Evolutionary conservation across 225 moss, liverwort and hornwort genomes (phyloP).

Genomic region (Bryum argenteum): DNA sequence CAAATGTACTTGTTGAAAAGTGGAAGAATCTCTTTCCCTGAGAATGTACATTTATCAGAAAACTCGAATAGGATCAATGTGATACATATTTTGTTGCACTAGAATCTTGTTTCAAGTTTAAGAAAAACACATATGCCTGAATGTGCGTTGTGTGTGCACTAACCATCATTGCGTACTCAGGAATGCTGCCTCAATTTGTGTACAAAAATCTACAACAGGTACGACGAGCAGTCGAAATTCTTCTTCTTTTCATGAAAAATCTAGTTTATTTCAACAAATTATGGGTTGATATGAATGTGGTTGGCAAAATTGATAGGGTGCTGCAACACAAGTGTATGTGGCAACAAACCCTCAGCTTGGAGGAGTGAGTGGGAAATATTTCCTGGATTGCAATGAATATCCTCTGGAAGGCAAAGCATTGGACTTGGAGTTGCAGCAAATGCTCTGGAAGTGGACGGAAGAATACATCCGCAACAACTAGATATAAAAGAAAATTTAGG

Average conservation of each 20-base stretch:
- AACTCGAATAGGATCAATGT: too few relatives aligned
- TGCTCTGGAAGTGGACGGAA: slow-evolving; percentile 36
- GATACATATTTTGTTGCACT: too few relatives aligned
- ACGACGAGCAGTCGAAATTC: not conserved
- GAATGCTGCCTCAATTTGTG: not conserved
- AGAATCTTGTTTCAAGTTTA: too few relatives aligned
- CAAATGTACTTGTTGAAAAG: too few relatives aligned
- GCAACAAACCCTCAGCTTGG: slow-evolving; percentile 45
- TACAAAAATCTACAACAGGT: slow-evolving; percentile 30
- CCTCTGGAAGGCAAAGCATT: slow-evolving; percentile 22
- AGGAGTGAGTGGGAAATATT: slow-evolving; percentile 61
- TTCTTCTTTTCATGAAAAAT: not conserved
- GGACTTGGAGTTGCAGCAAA: slow-evolving; percentile 14
- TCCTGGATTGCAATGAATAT: slow-evolving; percentile 35
- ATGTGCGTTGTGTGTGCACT: too few relatives aligned
- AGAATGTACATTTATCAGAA: too few relatives aligned
- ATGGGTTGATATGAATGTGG: not conserved
- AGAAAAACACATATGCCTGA: too few relatives aligned
- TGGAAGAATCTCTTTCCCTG: too few relatives aligned
- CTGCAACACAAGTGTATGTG: slow-evolving; percentile 62
- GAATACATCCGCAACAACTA: slow-evolving; percentile 16
- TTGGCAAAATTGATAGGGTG: slow-evolving; percentile 50
- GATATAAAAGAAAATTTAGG: too few relatives aligned
- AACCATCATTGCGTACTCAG: slow-evolving; percentile 8
- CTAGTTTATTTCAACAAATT: not conserved